Evolutionary conservation across 2,329 filamentous ascomycete species (phyloP), one percentile per base, ranked within the genome.

Genomic region (Cercospora sp.): DNA sequence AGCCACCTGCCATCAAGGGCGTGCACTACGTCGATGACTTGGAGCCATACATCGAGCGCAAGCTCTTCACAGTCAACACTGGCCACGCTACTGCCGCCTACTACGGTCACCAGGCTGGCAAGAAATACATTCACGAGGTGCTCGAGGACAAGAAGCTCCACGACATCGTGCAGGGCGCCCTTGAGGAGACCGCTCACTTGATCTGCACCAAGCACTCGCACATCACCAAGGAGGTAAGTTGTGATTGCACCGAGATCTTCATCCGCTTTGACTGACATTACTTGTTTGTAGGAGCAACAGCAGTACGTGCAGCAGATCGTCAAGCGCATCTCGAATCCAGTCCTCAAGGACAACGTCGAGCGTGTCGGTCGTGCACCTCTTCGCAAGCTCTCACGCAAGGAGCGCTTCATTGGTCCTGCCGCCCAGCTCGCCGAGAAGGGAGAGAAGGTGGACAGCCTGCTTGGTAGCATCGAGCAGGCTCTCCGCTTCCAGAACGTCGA

Each of bases 11-110:
- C 18, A 94, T 99, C 77, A 82, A 95, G 73, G 94, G 94, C 69
- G 90, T 98, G 79, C 91, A 97, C 83, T 97, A 92, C 89, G 95
- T 98, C 68, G 89, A 93, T 72, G 87, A 98, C 82, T 88, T 99
- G 32, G 87, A 90, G 78, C 95, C 95, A 67, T 99, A 94, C 84
- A 98, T 99, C 77, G 95, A 99, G 89, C 94, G 95, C 81, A 99
- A 99, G 88, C 90, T 99, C 72, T 99, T 94, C 86, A 99, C 95
- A 24, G 94, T 99, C 87, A 99, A 99, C 88, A 99, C 95, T 24
- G 91, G 93, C 66, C 95, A 99, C 80, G 95, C 95, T 69, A 97
- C 94, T 7, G 94, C 94, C 21, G 94, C 95, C 69, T 98, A 98
- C 87, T 94, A 95, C 81, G 94, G 94, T 65, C 91, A 97, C 86